Base-by-base conservation (phyloP, 2,329 filamentous ascomycete genomes). In the Cytospora leucostoma region DNA sequence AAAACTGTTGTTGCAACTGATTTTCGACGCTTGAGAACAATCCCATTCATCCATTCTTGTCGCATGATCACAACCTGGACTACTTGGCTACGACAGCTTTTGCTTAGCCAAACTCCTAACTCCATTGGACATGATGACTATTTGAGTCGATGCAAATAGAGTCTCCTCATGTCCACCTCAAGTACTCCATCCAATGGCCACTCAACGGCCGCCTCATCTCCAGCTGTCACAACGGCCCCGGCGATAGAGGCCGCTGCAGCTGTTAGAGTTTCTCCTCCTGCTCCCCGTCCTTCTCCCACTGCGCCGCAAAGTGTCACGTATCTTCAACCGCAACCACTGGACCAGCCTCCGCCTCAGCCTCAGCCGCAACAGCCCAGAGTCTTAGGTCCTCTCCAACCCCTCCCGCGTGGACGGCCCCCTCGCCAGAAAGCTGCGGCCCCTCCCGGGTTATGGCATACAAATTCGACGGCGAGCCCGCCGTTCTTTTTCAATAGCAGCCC, bases 321-420 rank as follows among this genome's bases (percentile, higher is more conserved):
- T 33, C 17, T 8, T 35, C 32, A 53, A n/a, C 33, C 15, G 21
- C 51, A 27, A n/a, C 32, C 51, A 19, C 32, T n/a, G 11, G 51
- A 4, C n/a, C 3, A 13, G 27, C 12, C 33, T 33, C 40, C 6
- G 19, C 7, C 6, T 17, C 40, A 47, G 40, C 7, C 10, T 15
- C 50, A 52, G 32, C 51, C 15, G 6, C n/a, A 27, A n/a, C 51
- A 34, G 19, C 13, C 33, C 15, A 53, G 33, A 53, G 7, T 34
- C n/a, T 12, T 33, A 6, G 51, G 51, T n/a, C 51, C 51, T 34
- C 51, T 53, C 5, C 51, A 33, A 19, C 51, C 51, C n/a, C 51
- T 53, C 15, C 51, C 51, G n/a, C 51, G 51, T 10, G 51, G 51
- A 3, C 51, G 51, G 51, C 51, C 51, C 33, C 51, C 21, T 53